These are phyloP conservation scores for Chalciporus sp. DNA, from an alignment of 1,284 basidiomycete species.

Conservation along the genomic window DNA sequence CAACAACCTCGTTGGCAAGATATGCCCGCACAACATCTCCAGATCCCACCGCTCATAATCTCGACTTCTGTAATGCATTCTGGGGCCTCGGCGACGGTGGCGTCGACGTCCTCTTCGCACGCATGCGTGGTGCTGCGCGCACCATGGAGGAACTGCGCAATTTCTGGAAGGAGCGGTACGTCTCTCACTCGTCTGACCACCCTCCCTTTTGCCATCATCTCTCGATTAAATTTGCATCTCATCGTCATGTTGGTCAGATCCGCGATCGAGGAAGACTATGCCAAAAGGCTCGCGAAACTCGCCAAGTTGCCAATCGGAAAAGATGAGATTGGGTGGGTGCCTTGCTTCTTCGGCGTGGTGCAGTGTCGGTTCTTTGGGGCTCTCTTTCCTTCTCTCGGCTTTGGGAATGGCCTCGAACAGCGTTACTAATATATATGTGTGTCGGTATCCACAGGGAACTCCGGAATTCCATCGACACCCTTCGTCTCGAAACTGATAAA, in stretches of 20 bases:
- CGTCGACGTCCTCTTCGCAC: conserved; percentile 86
- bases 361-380: background rate
- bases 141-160: conserved; percentile 87
- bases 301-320: conserved; percentile 78
- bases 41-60: conserved; percentile 46
- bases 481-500: conserved; percentile 83
- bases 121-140: conserved; percentile 83
- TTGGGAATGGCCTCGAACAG: background rate
- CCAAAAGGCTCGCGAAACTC: conserved; percentile 84
- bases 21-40: conserved; percentile 61
- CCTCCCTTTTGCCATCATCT: background rate
- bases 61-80: conserved; percentile 97
- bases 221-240: conserved; percentile 1
- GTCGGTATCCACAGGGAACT: conserved; percentile 60
- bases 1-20: conserved; percentile 71
- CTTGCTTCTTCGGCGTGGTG: background rate
- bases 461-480: conserved; percentile 74
- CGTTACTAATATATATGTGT: conserved; percentile 3
- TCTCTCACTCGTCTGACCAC: background rate
- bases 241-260: conserved; percentile 47
- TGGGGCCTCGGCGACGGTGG: conserved; percentile 89
- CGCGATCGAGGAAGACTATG: conserved; percentile 92
- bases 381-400: background rate
- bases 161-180: conserved; percentile 90
- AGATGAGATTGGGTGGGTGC: conserved; percentile 87